Conservation (phyloP, 108 stramenopile genomes). For the Discostella stelligeroides region DNA sequence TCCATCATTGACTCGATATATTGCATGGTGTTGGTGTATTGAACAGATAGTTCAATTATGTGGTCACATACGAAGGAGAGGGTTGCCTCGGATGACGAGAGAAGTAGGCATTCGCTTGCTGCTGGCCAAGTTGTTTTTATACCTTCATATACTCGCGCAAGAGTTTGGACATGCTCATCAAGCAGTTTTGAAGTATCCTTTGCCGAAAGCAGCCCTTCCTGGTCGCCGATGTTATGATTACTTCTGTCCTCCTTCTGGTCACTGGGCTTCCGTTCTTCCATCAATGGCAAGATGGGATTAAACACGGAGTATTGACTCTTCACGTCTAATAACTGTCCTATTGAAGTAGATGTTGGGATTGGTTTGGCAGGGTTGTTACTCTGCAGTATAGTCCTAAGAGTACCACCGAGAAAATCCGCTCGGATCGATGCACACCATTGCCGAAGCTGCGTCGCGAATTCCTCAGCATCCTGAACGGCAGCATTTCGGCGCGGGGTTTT, state of each 20-base stretch:
- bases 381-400: slow-evolving; percentile 3
- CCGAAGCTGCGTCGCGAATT: slow-evolving; percentile 39
- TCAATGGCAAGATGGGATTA: too few relatives aligned
- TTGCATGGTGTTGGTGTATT: slow-evolving; percentile 24
- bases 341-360: background rate
- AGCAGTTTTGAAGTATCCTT: slow-evolving; percentile 39
- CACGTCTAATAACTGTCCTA: slow-evolving; percentile 23
- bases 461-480: slow-evolving; percentile 51
- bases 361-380: slow-evolving; percentile 43
- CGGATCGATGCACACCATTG: slow-evolving; percentile 40
- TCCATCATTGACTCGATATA: slow-evolving; percentile 71
- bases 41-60: slow-evolving; percentile 13
- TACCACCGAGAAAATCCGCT: slow-evolving; percentile 1
- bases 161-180: slow-evolving; percentile 32
- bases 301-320: too few relatives aligned
- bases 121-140: slow-evolving; percentile 17
- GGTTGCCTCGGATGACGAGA: slow-evolving; percentile 23
- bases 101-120: background rate
- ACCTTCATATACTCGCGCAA: slow-evolving; percentile 21
- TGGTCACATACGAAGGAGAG: slow-evolving; percentile 18
- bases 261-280: slow-evolving; percentile 8
- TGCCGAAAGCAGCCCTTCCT: slow-evolving; percentile 15
- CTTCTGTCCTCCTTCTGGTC: background rate
- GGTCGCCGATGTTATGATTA: slow-evolving; percentile 4
- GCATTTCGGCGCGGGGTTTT: slow-evolving; percentile 73